Base-by-base conservation (phyloP, 2,329 filamentous ascomycete species). In the Pseudogymnoascus sp. region DNA sequence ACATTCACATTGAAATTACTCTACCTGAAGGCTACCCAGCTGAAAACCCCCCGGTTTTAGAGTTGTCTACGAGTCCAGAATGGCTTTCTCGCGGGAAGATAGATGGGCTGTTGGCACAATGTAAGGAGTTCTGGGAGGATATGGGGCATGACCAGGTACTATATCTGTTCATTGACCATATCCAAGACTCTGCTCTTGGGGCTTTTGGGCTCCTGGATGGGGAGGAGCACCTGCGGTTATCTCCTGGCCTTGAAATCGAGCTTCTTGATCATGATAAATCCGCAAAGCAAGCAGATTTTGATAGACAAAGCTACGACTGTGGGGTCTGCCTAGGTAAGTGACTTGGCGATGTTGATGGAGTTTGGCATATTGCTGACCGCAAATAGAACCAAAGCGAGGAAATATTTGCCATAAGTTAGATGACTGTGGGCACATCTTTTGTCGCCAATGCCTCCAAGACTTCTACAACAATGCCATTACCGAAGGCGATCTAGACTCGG, bases 371-470 rank as follows among this genome's bases (percentile, higher is more conserved):
- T 10, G 50, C 60, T 67, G 53, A 66, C 40, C 61, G 28, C 4
- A 41, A 33, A 10, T 63, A 83, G 93, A 98, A 74, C 92, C 92
- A 0, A 96, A 96, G 75, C 97, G 96, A 73, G 95, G 95, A 1
- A 76, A 79, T 0, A 83, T 80, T 10, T 98, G 95, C 73, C 89
- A 98, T 76, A 84, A 85, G 43, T 87, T 98, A 81, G 76, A 89
- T 53, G 86, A 88, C 64, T 99, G 95, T 74, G 86, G 85, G 0
- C 93, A 99, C 73, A 91, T 98, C 38, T 99, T 98, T 72, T 99
- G 95, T 74, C 78, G 88, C 16, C 76, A 85, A n/a, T 99, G 95
- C 71, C 79, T 99, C 2, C 88, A 90, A 66, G 91, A 93, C 69
- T 97, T 93, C 69, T 98, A 96, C 80, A 91, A 89, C 68, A 88